phyloP scores from a whole-genome alignment of 495 filamentous ascomycete species.

The Podospora sp. region DNA sequence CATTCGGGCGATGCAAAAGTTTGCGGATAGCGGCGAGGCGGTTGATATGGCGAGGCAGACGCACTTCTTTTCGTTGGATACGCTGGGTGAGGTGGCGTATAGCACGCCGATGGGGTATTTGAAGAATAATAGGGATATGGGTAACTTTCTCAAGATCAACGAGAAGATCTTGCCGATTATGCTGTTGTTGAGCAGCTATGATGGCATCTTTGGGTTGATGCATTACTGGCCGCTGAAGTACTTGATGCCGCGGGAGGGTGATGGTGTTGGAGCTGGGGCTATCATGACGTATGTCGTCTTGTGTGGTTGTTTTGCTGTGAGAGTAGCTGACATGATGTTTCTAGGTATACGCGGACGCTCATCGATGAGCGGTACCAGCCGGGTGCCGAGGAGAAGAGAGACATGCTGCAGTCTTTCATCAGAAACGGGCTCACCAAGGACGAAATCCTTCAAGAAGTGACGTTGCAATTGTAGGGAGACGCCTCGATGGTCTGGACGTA shows the following conservation, averaged over 20 bases:
- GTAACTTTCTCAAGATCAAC: slow-evolving; percentile 56
- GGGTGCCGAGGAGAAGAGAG: slow-evolving; percentile 28
- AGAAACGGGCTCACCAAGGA: slow-evolving; percentile 40
- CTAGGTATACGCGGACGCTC: background rate
- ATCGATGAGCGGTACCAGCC: slow-evolving; percentile 35
- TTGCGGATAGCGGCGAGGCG: slow-evolving; percentile 51
- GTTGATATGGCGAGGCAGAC: slow-evolving; percentile 57
- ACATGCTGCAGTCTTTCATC: slow-evolving; percentile 51
- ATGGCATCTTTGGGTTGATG: slow-evolving; percentile 57
- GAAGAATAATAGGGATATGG: slow-evolving; percentile 58
- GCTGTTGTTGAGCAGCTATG: slow-evolving; percentile 52
- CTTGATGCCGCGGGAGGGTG: slow-evolving; percentile 25
- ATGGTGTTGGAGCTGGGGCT: slow-evolving; percentile 26
- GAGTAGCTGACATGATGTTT: background rate
- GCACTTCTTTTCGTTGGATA: slow-evolving; percentile 60
- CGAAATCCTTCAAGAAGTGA: slow-evolving; percentile 46
- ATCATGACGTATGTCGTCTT: slow-evolving; percentile 24
- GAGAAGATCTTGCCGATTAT: slow-evolving; percentile 54
- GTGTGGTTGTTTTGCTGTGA: background rate
- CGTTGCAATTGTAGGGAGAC: slow-evolving; percentile 43
- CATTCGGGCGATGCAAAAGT: slow-evolving; percentile 47
- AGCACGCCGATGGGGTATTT: slow-evolving; percentile 65
- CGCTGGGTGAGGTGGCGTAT: slow-evolving; percentile 66
- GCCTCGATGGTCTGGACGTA: slow-evolving; percentile 36
- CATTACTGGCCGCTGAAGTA: slow-evolving; percentile 32